Base-by-base conservation (phyloP, 2,329 filamentous ascomycete genomes). In the Colletotrichum euphorbiae region DNA sequence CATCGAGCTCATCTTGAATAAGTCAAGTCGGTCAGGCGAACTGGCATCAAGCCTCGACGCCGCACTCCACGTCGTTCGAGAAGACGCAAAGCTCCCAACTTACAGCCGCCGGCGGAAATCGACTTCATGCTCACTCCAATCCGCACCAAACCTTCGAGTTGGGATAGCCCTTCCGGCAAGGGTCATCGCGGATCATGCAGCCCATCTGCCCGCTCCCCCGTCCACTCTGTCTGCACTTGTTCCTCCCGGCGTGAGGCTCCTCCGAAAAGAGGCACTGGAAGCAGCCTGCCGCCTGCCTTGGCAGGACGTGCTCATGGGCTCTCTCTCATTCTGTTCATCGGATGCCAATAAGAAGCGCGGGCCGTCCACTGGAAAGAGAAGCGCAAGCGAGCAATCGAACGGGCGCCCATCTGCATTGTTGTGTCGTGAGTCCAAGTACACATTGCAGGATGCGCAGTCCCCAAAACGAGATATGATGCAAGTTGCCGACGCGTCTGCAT, bases 1-100 rank as follows among this genome's bases (percentile, higher is more conserved):
- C 21, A 21, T 19, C 64, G 52, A 51, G 46, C n/a, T 56, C 15
- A 43, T 21, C 15, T 12, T 28, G 46, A 15, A 36, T 15, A 45
- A 43, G 21, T 24, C 36, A 24, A 24, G 24, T 65, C 43, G 28
- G 40, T 50, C 48, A 55, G 52, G 33, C 40, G 43, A 60, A 19
- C 62, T 36, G 43, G 66, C 66, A 66, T 59, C 54, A 60, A 69
- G 54, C 61, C 54, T 60, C 24, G 21, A 66, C 17, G n/a, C 31
- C 31, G n/a, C 42, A n/a, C n/a, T 51, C 56, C 56, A 67, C 62
- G 40, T 57, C 56, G 43, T 48, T 66, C 48, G 50, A 62, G 48
- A 56, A 69, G 55, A 19, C 50, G 28, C n/a, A 65, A 38, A 50
- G 48, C 50, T 59, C 28, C 54, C 54, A 17, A 48, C 21, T 28